phyloP scores from a whole-genome alignment of 2,329 filamentous ascomycete genomes.

The Venturia aucupariae region DNA sequence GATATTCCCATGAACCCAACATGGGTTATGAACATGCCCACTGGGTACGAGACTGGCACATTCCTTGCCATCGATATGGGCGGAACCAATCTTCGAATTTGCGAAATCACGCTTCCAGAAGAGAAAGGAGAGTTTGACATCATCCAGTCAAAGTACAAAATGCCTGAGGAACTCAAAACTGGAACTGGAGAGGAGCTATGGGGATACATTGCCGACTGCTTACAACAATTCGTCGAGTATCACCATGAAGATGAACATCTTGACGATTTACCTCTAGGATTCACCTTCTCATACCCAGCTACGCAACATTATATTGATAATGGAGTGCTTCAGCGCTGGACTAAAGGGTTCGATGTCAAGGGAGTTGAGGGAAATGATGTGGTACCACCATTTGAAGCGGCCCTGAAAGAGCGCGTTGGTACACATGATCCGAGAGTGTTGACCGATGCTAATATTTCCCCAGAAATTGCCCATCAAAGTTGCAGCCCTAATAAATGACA shows the following conservation, averaged over 20 bases:
- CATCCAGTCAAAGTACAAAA: constrained; percentile 90
- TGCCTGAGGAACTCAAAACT: constrained; percentile 89
- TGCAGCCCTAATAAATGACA: constrained; percentile 92
- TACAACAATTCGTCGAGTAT: constrained; percentile 83
- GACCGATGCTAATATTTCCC: constrained; percentile 16
- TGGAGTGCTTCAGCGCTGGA: constrained; percentile 89
- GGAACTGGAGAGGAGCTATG: constrained; percentile 80
- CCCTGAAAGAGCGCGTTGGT: constrained; percentile 58
- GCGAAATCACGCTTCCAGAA: constrained; percentile 81
- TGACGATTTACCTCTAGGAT: constrained; percentile 67
- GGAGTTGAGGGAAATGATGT: constrained; percentile 88
- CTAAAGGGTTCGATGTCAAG: constrained; percentile 90
- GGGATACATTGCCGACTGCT: constrained; percentile 90
- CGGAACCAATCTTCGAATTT: constrained; percentile 90
- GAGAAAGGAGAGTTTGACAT: constrained; percentile 91
- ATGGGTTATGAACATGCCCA: constrained; percentile 88
- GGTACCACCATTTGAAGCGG: constrained; percentile 77
- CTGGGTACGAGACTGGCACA: constrained; percentile 77
- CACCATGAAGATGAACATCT: constrained; percentile 63
- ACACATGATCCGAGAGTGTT: neutral
- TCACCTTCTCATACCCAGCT: constrained; percentile 94
- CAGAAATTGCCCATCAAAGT: constrained; percentile 86
- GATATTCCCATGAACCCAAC: constrained; percentile 98
- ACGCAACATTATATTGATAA: constrained; percentile 92
- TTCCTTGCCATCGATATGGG: constrained; percentile 93